Conservation (phyloP, 2,329 filamentous ascomycete genomes). For the Claviceps sp. region DNA sequence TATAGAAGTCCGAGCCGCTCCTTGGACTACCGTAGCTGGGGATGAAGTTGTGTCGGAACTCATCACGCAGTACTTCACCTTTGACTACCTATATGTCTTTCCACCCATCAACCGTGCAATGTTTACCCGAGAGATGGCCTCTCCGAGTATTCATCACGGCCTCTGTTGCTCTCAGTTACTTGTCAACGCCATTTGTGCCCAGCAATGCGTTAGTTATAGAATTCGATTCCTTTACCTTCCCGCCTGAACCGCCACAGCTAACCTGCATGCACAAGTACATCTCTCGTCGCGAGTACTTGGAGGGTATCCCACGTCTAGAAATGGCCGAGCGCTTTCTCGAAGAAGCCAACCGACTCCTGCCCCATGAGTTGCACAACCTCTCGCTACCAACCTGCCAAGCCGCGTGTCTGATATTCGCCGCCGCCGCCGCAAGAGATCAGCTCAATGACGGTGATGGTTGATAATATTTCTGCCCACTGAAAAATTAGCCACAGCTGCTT, state of each 20-base stretch:
- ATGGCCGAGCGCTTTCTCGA: slow-evolving; percentile 3
- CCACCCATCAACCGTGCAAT: slow-evolving; percentile 1
- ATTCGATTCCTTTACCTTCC: background rate
- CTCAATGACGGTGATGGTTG: background rate
- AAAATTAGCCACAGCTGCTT: background rate
- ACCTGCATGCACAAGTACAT: background rate
- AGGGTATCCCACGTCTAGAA: background rate
- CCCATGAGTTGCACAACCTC: background rate
- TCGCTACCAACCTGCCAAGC: slow-evolving; percentile 1
- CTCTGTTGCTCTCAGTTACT: slow-evolving; percentile 2
- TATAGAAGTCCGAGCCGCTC: background rate
- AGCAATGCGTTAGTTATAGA: slow-evolving; percentile 3
- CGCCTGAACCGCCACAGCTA: background rate
- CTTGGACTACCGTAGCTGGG: slow-evolving; percentile 2
- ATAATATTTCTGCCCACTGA: too few species aligned
- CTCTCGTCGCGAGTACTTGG: background rate
- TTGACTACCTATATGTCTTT: slow-evolving; percentile 5
- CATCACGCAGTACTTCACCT: slow-evolving; percentile 5
- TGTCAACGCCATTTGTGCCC: slow-evolving; percentile 5
- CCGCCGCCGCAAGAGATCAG: slow-evolving; percentile 3
- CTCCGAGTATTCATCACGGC: background rate
- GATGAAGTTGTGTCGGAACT: slow-evolving; percentile 2
- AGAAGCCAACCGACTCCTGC: slow-evolving; percentile 2
- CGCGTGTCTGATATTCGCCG: slow-evolving; percentile 3
- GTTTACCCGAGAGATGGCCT: background rate